Percentiles rank a stretch among this genome's conserved stretches.
phyloP scores from a whole-genome alignment of 805 yeast species.

The Candida tallmaniae region DNA sequence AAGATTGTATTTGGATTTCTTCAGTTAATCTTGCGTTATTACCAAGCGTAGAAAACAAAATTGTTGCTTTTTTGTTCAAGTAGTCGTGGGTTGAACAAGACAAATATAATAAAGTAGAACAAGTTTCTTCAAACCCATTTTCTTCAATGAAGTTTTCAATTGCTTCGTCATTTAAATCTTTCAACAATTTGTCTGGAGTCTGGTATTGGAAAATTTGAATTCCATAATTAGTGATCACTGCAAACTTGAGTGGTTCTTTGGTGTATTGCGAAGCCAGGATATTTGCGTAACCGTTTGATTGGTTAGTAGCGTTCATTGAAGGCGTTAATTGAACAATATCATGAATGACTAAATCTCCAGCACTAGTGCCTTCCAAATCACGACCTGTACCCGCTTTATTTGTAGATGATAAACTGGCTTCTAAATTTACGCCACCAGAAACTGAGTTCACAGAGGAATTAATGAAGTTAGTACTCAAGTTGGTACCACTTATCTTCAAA shows the following conservation, averaged over 20 bases:
- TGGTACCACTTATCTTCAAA: slow-evolving; percentile 24
- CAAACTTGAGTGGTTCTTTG: slow-evolving; percentile 61
- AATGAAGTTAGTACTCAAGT: background rate
- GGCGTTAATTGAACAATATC: slow-evolving; percentile 71
- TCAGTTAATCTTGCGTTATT: slow-evolving; percentile 42
- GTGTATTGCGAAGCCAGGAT: slow-evolving; percentile 83
- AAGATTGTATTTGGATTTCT: slow-evolving; percentile 10
- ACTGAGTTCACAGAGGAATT: slow-evolving; percentile 1
- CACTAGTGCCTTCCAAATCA: background rate
- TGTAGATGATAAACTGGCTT: background rate
- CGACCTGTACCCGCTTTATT: background rate
- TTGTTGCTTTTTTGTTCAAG: slow-evolving; percentile 44
- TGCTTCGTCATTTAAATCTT: slow-evolving; percentile 60
- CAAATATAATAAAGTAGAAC: slow-evolving; percentile 80
- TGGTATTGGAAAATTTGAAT: slow-evolving; percentile 72
- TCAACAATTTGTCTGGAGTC: slow-evolving; percentile 76
- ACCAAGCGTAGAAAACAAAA: slow-evolving; percentile 51
- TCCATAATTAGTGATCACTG: slow-evolving; percentile 76
- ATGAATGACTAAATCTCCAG: slow-evolving; percentile 45
- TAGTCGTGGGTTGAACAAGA: slow-evolving; percentile 65
- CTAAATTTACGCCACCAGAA: background rate
- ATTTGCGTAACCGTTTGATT: slow-evolving; percentile 81
- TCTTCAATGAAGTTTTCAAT: slow-evolving; percentile 66
- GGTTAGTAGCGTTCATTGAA: slow-evolving; percentile 63
- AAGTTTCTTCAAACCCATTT: slow-evolving; percentile 86